Percentiles rank a stretch among this genome's conserved stretches.
These are phyloP conservation scores for Discostella stelligeroides DNA, from an alignment of 108 stramenopile genomes.

Conservation along the genomic window DNA sequence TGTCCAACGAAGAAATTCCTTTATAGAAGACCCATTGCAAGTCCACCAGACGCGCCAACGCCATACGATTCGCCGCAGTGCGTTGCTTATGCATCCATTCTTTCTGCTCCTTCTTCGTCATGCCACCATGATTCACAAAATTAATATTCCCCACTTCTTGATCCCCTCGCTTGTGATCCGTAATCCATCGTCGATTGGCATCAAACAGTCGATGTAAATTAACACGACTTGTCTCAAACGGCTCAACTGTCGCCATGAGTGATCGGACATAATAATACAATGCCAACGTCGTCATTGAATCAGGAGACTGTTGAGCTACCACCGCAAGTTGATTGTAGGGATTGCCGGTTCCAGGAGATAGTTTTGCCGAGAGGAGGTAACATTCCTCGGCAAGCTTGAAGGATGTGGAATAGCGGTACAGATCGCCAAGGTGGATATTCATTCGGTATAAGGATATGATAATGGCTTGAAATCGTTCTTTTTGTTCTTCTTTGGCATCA, in stretches of 20 bases:
- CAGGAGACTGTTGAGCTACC: slow-evolving; percentile 59
- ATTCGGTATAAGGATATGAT: slow-evolving; percentile 55
- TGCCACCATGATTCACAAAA: neutral
- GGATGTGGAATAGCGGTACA: slow-evolving; percentile 65
- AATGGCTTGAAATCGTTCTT: slow-evolving; percentile 27
- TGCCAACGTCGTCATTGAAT: slow-evolving; percentile 42
- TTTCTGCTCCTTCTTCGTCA: slow-evolving; percentile 31
- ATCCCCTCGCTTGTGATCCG: slow-evolving; percentile 41
- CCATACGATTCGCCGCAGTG: slow-evolving; percentile 47
- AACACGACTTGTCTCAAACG: slow-evolving; percentile 63
- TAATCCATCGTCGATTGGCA: slow-evolving; percentile 60
- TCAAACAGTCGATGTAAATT: slow-evolving; percentile 71
- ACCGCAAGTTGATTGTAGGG: slow-evolving; percentile 88
- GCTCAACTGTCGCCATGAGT: slow-evolving; percentile 55
- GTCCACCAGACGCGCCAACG: slow-evolving; percentile 69
- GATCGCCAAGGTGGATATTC: slow-evolving; percentile 73
- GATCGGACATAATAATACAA: slow-evolving; percentile 82
- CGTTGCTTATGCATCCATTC: slow-evolving; percentile 51
- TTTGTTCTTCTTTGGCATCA: slow-evolving; percentile 17
- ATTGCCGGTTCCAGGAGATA: slow-evolving; percentile 77
- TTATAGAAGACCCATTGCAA: slow-evolving; percentile 64
- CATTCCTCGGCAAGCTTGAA: slow-evolving; percentile 57
- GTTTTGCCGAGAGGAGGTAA: slow-evolving; percentile 58
- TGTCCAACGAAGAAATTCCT: slow-evolving; percentile 11
- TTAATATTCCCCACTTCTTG: slow-evolving; percentile 5